These are phyloP conservation scores for Coemansia reversa DNA, from an alignment of 192 early-diverging fungal genomes.

Conservation along the genomic window DNA sequence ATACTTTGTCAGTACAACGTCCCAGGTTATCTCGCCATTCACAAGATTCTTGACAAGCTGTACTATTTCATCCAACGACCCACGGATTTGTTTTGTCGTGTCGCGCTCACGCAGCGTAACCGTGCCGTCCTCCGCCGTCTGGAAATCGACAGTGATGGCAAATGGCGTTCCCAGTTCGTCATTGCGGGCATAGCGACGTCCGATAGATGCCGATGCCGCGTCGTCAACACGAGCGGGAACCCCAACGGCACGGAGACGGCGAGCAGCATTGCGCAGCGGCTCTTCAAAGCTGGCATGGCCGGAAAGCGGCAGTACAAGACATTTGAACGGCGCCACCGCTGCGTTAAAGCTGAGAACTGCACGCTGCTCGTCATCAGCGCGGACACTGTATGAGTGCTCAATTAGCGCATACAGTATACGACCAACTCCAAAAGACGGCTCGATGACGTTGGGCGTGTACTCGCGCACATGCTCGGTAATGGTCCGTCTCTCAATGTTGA, in stretches of 20 bases:
- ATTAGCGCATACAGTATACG: conserved; percentile 95
- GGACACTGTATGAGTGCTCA: conserved; percentile 91
- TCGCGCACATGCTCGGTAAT: conserved; percentile 73
- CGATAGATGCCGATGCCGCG: conserved; percentile 82
- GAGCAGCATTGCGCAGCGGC: conserved; percentile 62
- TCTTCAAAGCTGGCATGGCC: conserved; percentile 76
- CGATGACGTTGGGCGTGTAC: conserved; percentile 97
- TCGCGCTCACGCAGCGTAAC: conserved; percentile 97
- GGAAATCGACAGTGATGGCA: conserved; percentile 97
- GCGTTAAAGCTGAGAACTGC: conserved; percentile 89
- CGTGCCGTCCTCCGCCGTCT: conserved; percentile 88
- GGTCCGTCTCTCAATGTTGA: conserved; percentile 47
- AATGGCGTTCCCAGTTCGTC: conserved; percentile 98
- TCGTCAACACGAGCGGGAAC: conserved; percentile 88
- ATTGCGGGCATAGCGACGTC: conserved; percentile 94
- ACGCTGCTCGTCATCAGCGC: conserved; percentile 87
- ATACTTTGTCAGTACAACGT: conserved; percentile 65
- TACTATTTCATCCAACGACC: conserved; percentile 67
- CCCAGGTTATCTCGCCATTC: conserved; percentile 72
- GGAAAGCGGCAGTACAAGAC: conserved; percentile 85
- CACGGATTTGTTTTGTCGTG: conserved; percentile 92
- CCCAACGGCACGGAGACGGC: conserved; percentile 68
- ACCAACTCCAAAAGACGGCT: conserved; percentile 99
- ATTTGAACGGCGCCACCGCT: conserved; percentile 92
- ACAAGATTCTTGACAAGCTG: conserved; percentile 73